phyloP scores from a whole-genome alignment of 176 grass and related monocot genomes.

The Avena atlantica region DNA sequence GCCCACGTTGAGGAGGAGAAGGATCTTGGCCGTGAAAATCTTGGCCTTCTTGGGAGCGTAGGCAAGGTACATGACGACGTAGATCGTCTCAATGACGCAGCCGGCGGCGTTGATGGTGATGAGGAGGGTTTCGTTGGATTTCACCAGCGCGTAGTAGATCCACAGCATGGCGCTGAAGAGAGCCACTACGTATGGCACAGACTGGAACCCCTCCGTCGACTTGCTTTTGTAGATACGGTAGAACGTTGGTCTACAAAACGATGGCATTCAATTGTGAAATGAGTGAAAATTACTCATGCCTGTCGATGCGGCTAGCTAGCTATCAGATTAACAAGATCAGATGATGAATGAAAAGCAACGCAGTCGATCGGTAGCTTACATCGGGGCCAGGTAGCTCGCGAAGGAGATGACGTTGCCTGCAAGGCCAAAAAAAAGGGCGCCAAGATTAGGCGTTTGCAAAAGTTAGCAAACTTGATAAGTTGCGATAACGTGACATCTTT shows the following conservation, averaged over 20 bases:
- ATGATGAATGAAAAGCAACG: neutral
- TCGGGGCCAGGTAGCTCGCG: slow-evolving; percentile 68
- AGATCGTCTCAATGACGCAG: slow-evolving; percentile 72
- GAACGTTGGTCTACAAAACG: slow-evolving; percentile 57
- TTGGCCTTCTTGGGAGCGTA: slow-evolving; percentile 63
- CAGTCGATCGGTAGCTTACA: slow-evolving; percentile 48
- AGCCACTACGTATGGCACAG: slow-evolving; percentile 82
- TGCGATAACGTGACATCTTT: slow-evolving; percentile 21
- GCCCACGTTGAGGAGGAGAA: slow-evolving; percentile 61
- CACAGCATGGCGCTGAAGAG: slow-evolving; percentile 88
- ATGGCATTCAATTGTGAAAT: neutral
- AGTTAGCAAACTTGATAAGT: slow-evolving; percentile 14
- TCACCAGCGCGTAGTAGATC: slow-evolving; percentile 89
- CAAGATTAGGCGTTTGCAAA: slow-evolving; percentile 34
- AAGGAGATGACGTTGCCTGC: slow-evolving; percentile 91
- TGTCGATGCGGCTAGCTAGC: neutral
- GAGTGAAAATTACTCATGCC: neutral
- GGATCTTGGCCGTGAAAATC: slow-evolving; percentile 64
- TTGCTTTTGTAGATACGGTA: slow-evolving; percentile 73
- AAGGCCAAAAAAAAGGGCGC: slow-evolving; percentile 16
- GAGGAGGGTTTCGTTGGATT: slow-evolving; percentile 59
- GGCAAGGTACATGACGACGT: slow-evolving; percentile 66
- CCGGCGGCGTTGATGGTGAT: slow-evolving; percentile 78
- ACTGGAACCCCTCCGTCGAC: slow-evolving; percentile 84
- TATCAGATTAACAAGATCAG: neutral